A percentile compares a stretch with the other conserved stretches of the same genome.
Evolutionary conservation across 2,329 filamentous ascomycete genomes (phyloP).

Genomic region (Paraconiothyrium sp.): DNA sequence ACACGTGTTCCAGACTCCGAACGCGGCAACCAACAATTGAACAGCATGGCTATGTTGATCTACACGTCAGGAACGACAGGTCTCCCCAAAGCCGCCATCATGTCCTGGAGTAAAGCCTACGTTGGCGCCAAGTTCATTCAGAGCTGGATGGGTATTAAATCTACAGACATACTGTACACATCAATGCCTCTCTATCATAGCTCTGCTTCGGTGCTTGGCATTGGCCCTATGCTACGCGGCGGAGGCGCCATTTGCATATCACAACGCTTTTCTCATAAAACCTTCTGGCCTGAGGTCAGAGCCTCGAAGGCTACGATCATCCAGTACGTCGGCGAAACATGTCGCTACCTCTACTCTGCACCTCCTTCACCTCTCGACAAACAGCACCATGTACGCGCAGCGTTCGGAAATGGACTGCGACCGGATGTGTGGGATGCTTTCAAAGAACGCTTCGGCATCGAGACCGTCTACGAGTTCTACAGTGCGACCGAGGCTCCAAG

Average conservation of each 20-base stretch:
- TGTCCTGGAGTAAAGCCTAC: conserved; percentile 40
- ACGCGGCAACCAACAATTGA: conserved; percentile 34
- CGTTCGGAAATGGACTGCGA: conserved; percentile 53
- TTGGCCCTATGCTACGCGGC: conserved; percentile 37
- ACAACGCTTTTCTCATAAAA: conserved; percentile 48
- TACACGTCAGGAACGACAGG: conserved; percentile 52
- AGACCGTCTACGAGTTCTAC: conserved; percentile 52
- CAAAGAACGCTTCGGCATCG: conserved; percentile 51
- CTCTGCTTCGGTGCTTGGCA: conserved; percentile 41
- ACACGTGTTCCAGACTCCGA: conserved; percentile 41
- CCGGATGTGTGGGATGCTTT: conserved; percentile 54
- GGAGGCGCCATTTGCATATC: conserved; percentile 42
- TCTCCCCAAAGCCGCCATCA: conserved; percentile 47
- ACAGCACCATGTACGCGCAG: conserved; percentile 41
- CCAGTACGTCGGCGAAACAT: conserved; percentile 53
- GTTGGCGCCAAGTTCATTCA: conserved; percentile 30
- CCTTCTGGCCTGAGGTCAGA: conserved; percentile 51
- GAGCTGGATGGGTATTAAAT: conserved; percentile 37
- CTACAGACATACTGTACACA: conserved; percentile 47
- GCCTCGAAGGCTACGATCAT: conserved; percentile 48
- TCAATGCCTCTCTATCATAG: conserved; percentile 53
- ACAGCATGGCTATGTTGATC: conserved; percentile 49
- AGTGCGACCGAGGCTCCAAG: conserved; percentile 65
- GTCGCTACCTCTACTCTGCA: conserved; percentile 49
- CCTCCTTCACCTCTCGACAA: conserved; percentile 43